These are phyloP conservation scores for Kokia cookei DNA, from an alignment of 441 rosid genomes.

Conservation along the genomic window DNA sequence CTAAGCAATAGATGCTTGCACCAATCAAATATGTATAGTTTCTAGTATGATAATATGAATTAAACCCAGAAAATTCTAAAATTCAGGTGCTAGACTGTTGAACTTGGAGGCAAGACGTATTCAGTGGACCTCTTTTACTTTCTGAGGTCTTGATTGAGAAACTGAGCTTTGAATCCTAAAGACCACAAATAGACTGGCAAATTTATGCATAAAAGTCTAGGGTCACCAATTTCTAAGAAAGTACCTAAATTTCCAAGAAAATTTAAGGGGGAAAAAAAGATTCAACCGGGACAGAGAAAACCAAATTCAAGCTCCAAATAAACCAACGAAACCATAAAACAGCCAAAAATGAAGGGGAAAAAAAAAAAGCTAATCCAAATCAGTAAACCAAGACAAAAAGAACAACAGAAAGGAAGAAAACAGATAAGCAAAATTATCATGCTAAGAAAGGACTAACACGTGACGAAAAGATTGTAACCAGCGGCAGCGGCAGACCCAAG, in stretches of 20 bases:
- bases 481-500: conserved; percentile 20
- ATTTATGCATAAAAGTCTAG: too few relatives aligned
- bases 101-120: neutral
- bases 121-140: neutral
- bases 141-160: neutral
- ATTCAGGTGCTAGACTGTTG: neutral
- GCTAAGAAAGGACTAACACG: conserved; percentile 39
- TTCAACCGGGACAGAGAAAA: neutral
- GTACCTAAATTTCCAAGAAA: neutral
- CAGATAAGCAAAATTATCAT: neutral
- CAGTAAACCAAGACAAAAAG: neutral
- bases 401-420: neutral
- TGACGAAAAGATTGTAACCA: conserved; percentile 26
- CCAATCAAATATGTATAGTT: neutral
- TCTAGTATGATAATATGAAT: neutral
- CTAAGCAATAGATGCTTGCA: neutral
- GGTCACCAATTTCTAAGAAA: neutral
- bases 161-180: neutral
- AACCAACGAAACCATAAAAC: neutral
- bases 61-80: neutral
- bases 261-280: too few relatives aligned
- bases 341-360: neutral
- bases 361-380: neutral
- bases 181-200: neutral
- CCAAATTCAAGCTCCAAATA: neutral